These are phyloP conservation scores for Capsicum rhomboideum DNA, from an alignment of 257 asterid genomes.

Conservation along the genomic window DNA sequence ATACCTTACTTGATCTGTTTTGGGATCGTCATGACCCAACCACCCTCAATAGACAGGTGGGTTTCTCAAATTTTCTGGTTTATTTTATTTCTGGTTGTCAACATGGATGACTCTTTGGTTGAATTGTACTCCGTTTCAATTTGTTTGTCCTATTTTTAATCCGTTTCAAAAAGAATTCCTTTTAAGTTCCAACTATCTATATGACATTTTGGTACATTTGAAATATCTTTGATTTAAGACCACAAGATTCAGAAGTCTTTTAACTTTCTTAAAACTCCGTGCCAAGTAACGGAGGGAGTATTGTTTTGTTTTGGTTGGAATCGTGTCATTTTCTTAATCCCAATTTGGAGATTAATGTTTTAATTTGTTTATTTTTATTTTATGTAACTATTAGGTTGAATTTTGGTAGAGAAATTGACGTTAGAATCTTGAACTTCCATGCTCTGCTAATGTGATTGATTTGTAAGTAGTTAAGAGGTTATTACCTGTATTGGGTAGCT, in stretches of 20 bases:
- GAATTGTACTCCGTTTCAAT: neutral
- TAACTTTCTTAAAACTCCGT: too few relatives aligned
- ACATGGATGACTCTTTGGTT: neutral
- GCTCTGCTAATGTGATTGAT: neutral
- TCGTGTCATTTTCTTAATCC: neutral
- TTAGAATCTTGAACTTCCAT: neutral
- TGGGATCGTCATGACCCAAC: constrained; percentile 98
- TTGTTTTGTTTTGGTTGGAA: neutral
- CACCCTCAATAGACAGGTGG: constrained; percentile 85
- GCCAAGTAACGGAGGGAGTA: too few relatives aligned
- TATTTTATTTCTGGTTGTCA: neutral
- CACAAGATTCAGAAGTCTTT: too few relatives aligned
- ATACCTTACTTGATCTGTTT: constrained; percentile 60
- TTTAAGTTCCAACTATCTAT: too few relatives aligned
- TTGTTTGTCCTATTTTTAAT: too few relatives aligned
- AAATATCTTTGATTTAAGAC: too few relatives aligned
- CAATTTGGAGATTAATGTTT: neutral
- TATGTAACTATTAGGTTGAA: neutral
- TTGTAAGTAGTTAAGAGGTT: neutral
- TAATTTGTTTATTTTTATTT: neutral
- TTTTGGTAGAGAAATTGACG: neutral
- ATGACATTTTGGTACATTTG: too few relatives aligned
- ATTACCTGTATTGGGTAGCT: neutral
- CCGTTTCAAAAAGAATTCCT: too few relatives aligned
- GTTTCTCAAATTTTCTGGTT: neutral